Evolutionary conservation across 345 rosid species (phyloP).

Genomic region (Camelina neglecta): DNA sequence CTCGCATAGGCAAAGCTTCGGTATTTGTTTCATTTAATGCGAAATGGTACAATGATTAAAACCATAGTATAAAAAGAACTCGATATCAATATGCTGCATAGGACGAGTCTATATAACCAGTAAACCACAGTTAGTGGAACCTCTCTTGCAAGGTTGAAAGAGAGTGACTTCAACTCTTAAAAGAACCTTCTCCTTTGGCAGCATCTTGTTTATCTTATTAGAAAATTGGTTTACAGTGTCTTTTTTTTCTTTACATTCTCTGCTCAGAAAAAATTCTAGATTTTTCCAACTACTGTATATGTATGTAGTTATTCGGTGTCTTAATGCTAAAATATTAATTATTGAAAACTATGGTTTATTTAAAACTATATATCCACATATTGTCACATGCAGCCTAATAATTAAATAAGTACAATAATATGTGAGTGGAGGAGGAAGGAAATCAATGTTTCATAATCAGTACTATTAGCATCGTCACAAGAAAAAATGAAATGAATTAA

Average conservation of each 20-base stretch:
- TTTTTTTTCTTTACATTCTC: slow-evolving; percentile 9
- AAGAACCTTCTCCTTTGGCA: slow-evolving; percentile 3
- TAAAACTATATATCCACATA: not conserved
- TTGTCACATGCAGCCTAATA: slow-evolving; percentile 28
- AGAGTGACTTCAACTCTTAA: not conserved
- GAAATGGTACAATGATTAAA: not conserved
- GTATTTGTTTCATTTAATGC: not conserved
- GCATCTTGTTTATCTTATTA: not conserved
- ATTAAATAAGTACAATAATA: slow-evolving; percentile 27
- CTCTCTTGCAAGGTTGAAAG: not conserved
- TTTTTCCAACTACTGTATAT: slow-evolving; percentile 10
- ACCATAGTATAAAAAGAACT: not conserved
- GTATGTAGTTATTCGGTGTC: not conserved
- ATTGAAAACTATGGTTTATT: not conserved
- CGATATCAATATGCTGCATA: too few species aligned
- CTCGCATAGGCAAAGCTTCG: not conserved
- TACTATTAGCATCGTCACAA: not conserved
- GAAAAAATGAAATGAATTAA: not conserved
- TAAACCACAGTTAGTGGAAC: not conserved
- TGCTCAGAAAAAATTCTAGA: not conserved
- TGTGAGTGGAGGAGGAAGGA: slow-evolving; percentile 26
- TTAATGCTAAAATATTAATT: not conserved
- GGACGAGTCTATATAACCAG: not conserved
- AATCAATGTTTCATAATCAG: slow-evolving; percentile 24
- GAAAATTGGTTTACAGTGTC: not conserved